Percentiles rank a stretch among this genome's conserved stretches.
These are phyloP conservation scores for Massospora cicadina DNA, from an alignment of 371 early-diverging fungal genomes.

Conservation along the genomic window DNA sequence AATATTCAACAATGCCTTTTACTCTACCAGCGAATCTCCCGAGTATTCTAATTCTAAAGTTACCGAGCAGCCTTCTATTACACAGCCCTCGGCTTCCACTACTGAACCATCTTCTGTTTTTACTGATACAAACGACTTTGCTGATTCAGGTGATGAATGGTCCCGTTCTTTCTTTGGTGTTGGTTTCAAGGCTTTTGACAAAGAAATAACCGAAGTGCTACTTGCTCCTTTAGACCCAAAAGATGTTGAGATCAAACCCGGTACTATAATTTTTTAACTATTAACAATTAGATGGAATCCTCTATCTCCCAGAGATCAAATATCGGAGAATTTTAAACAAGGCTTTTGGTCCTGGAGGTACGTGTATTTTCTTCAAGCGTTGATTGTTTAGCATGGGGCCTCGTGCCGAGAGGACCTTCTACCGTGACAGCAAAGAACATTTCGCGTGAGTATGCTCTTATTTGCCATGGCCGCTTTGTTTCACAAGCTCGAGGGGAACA, in stretches of 20 bases:
- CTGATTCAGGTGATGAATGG: conserved; percentile 22
- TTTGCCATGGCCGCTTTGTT: conserved; percentile 71
- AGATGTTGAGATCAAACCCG: conserved; percentile 87
- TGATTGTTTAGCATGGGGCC: conserved; percentile 44
- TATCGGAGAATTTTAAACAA: conserved; percentile 84
- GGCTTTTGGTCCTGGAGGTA: conserved; percentile 92
- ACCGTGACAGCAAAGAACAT: conserved; percentile 55
- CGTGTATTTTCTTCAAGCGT: conserved; percentile 11
- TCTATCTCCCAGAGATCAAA: conserved; percentile 92
- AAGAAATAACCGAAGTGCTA: conserved; percentile 47
- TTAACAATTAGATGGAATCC: conserved; percentile 49
- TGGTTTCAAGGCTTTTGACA: conserved; percentile 47
- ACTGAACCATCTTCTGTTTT: neutral
- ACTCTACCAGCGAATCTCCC: neutral
- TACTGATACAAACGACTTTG: neutral
- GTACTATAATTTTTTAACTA: conserved; percentile 18
- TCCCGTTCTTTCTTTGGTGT: conserved; percentile 54
- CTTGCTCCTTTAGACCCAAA: conserved; percentile 42
- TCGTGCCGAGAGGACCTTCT: conserved; percentile 84
- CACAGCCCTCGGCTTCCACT: neutral
- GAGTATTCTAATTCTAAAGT: neutral
- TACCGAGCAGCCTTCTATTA: neutral
- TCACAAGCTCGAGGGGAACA: conserved; percentile 93
- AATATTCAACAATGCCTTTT: neutral
- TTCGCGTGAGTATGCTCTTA: conserved; percentile 81